A percentile compares a stretch with the other conserved stretches of the same genome.
phyloP scores from a whole-genome alignment of 805 yeast genomes.

The Starmerella cellae region DNA sequence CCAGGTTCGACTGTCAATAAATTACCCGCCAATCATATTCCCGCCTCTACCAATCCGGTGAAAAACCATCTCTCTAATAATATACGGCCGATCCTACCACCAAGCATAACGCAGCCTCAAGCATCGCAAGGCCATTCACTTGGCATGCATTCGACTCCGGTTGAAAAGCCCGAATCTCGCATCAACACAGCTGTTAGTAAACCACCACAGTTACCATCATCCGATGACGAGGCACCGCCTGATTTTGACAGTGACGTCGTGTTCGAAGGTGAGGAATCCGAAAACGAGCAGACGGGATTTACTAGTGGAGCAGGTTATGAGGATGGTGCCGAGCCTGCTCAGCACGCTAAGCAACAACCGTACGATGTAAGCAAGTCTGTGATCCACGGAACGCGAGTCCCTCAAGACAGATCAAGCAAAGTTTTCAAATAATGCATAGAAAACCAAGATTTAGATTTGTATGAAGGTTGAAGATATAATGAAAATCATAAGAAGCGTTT shows the following conservation, averaged over 20 bases:
- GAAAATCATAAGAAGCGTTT: background rate
- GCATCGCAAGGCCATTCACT: too few species aligned
- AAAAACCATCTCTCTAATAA: too few species aligned
- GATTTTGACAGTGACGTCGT: background rate
- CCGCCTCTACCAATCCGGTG: background rate
- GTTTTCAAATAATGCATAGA: background rate
- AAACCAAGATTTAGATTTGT: background rate
- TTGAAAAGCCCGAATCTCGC: background rate
- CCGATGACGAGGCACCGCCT: background rate
- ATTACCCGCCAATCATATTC: background rate
- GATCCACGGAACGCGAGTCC: background rate
- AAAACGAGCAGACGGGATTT: background rate
- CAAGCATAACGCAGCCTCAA: background rate
- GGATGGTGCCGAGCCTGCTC: background rate
- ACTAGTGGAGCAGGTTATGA: background rate
- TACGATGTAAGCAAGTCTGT: slow-evolving; percentile 1
- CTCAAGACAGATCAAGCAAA: background rate
- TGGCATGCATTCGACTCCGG: background rate
- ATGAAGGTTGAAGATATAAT: background rate
- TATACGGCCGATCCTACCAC: too few species aligned
- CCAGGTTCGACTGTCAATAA: background rate
- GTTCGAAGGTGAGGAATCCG: background rate
- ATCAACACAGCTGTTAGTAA: background rate
- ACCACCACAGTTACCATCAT: background rate
- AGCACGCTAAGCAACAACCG: background rate